Base-by-base conservation (phyloP, 2,329 filamentous ascomycete species). In the Aspergillus novofumigatus region DNA sequence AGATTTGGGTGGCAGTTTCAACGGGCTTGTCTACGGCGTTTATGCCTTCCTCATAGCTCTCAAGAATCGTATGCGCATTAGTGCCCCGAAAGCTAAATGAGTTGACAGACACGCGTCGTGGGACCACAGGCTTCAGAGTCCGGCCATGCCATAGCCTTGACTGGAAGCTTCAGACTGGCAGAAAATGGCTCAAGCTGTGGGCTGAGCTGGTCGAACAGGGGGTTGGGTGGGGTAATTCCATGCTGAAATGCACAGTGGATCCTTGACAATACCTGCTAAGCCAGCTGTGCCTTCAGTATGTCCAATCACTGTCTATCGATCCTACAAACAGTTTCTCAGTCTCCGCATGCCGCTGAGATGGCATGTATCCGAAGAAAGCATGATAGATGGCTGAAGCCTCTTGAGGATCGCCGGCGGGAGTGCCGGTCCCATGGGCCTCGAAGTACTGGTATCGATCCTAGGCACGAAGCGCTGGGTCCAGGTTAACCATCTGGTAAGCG, bases 21-120 rank as follows among this genome's bases (percentile, higher is more conserved):
- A 10, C 28, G 9, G 9, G 28, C 28, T 29, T 29, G 28, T 11
- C 29, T 14, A 2, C 11, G 4, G 29, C 29, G 14, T 5, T 5
- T 4, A 32, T 5, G 11, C 29, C 11, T 4, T 14, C 29, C 10
- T 32, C 4, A 14, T 5, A 32, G 29, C 29, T 32, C 29, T 32
- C 29, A 32, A 32, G 29, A 14, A 32, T 32, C 29, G 29, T 11
- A 14, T 32, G 29, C 11, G 29, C 29, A 32, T 32, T 32, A 32
- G 29, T 32, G 11, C 29, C 29, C 11, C 29, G 4, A 14, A 32
- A 14, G 11, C 29, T 9, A 32, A 32, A 32, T 5, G 29, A 62
- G 49, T 71, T 72, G 11, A 72, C 60, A 25, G 62, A 64, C 17
- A 62, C 59, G 32, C 67, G 53, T n/a, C 26, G 10, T 7, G 41